These are phyloP conservation scores for Ophiostoma himal-ulmi DNA, from an alignment of 2,329 filamentous ascomycete species.

Conservation along the genomic window DNA sequence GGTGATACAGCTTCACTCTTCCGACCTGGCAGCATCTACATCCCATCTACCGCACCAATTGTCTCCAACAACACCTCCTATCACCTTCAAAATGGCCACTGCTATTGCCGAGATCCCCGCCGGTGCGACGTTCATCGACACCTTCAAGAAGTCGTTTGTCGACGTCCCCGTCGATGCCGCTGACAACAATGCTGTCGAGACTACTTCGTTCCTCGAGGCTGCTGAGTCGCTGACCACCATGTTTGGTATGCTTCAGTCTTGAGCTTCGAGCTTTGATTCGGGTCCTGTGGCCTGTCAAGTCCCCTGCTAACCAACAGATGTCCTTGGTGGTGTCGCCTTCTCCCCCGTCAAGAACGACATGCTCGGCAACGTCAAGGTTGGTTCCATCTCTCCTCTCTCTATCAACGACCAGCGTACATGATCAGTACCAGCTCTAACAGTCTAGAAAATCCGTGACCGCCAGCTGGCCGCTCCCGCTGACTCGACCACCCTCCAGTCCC, in stretches of 20 bases:
- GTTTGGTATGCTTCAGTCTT: constrained; percentile 56
- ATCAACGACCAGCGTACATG: neutral
- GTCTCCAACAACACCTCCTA: neutral
- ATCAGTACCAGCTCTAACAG: constrained; percentile 33
- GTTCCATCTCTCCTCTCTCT: constrained; percentile 19
- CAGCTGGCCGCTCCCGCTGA: constrained; percentile 71
- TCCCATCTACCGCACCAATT: neutral
- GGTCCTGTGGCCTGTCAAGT: neutral
- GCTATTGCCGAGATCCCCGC: constrained; percentile 44
- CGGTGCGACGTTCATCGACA: constrained; percentile 77
- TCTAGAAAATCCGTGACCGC: constrained; percentile 75
- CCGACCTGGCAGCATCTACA: neutral
- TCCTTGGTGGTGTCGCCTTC: constrained; percentile 69
- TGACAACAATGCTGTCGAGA: constrained; percentile 72
- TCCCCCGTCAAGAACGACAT: constrained; percentile 88
- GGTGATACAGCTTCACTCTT: neutral
- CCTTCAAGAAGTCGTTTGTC: constrained; percentile 74
- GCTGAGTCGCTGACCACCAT: constrained; percentile 79
- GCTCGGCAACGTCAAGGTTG: constrained; percentile 81
- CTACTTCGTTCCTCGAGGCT: constrained; percentile 84
- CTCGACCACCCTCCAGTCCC: constrained; percentile 77
- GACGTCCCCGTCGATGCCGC: constrained; percentile 70
- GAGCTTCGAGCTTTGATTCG: too few relatives aligned
- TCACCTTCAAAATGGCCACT: constrained; percentile 43
- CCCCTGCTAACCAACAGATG: constrained; percentile 40